Base-by-base conservation (phyloP, 805 yeast species). In the Metschnikowia bowlesiae region DNA sequence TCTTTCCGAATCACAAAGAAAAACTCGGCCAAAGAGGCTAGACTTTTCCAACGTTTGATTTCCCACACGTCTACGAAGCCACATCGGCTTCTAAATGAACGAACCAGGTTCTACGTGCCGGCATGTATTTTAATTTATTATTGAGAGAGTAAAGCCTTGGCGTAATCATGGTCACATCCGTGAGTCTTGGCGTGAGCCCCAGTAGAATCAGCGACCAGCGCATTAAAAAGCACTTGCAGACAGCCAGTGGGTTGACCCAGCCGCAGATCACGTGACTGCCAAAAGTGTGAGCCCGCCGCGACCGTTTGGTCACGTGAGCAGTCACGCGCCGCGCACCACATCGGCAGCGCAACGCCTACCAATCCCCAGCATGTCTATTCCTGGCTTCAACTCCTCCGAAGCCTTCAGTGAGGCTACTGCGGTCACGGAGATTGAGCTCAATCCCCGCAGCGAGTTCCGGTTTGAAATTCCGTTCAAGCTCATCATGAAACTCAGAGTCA, bases 381-480 rank as follows among this genome's bases (percentile, higher is more conserved):
- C 58, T 5, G 60, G 60, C 5, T 56, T 54, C 30, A 30, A 34
- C 26, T 16, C 57, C 9, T 43, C 35, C 13, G 32, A 46, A 5
- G 9, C 46, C 8, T 37, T 42, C 29, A 18, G 29, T n/a, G 50
- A 46, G 36, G 18, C 47, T 16, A 7, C 54, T 22, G 53, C 35
- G 37, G 36, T 18, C n/a, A 55, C 50, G 14, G 63, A 61, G 31
- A 55, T 72, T 14, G 57, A 53, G 10, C 57, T 73, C n/a, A 65
- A 70, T 1, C 66, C 60, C 9, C 61, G 63, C n/a, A 70, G 81
- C 29, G 96, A 89, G 68, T 87, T 95, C 94, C 71, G 95, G 47
- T 77, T 87, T 54, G 94, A 87, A 62, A 80, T 87, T 4, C 82
- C 78, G 0, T 73, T 74, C 53, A 75, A 74, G 40, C 71, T 79